Conservation (phyloP, 192 early-diverging fungal species). For the Podila verticillata region DNA sequence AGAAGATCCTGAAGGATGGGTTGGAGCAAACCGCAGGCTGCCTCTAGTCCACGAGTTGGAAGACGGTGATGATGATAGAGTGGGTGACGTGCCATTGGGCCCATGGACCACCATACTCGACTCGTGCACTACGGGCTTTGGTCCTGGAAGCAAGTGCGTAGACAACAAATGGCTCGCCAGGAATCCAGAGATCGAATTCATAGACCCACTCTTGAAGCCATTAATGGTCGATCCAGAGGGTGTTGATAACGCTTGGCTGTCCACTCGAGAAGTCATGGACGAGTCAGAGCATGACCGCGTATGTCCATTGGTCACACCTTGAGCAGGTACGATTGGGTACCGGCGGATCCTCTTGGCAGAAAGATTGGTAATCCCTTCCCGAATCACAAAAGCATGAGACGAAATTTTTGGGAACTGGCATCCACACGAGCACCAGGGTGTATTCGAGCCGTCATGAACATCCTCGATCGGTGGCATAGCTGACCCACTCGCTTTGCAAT, state of each 20-base stretch:
- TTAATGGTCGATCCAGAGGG: background rate
- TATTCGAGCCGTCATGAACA: background rate
- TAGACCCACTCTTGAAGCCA: constrained; percentile 27
- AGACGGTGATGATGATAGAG: background rate
- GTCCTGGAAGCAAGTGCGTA: constrained; percentile 6
- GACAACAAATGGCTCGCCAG: constrained; percentile 31
- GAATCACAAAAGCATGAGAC: constrained; percentile 34
- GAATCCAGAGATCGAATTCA: constrained; percentile 48
- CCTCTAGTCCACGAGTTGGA: background rate
- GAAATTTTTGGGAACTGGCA: constrained; percentile 50
- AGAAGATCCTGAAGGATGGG: background rate
- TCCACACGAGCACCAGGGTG: constrained; percentile 34
- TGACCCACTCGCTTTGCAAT: constrained; percentile 9
- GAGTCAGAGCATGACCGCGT: constrained; percentile 33
- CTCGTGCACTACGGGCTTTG: constrained; percentile 9
- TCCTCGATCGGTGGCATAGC: constrained; percentile 12
- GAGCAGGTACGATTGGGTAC: constrained; percentile 20
- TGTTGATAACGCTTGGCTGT: background rate
- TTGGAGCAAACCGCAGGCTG: background rate
- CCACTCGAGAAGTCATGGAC: constrained; percentile 14
- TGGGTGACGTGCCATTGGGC: background rate
- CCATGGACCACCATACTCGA: constrained; percentile 23
- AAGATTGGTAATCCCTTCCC: constrained; percentile 30
- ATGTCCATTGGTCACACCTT: background rate
- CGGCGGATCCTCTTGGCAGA: constrained; percentile 12